phyloP scores from a whole-genome alignment of 345 rosid genomes.

The Syzygium oleosum region DNA sequence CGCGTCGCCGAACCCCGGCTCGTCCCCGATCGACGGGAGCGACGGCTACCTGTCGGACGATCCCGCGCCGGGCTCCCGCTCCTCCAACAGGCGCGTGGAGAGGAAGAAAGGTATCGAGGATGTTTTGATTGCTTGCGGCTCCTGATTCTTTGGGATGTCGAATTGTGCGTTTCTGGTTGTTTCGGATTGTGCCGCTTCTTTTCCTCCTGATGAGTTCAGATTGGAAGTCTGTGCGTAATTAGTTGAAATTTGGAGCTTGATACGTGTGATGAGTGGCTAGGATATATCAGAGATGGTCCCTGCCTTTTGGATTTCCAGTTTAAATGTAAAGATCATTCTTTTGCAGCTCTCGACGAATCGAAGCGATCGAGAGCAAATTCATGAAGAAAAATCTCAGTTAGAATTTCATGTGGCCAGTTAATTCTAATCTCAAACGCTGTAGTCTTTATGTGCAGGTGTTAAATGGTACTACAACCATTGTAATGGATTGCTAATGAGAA shows the following conservation, averaged over 20 bases:
- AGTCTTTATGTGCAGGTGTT: background rate
- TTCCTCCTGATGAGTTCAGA: background rate
- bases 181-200: background rate
- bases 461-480: background rate
- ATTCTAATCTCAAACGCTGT: background rate
- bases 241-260: background rate
- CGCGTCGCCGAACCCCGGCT: constrained; percentile 60
- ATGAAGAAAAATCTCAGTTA: background rate
- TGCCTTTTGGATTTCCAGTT: background rate
- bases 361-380: background rate
- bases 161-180: background rate
- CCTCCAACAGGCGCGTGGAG: constrained; percentile 54
- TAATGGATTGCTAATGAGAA: background rate
- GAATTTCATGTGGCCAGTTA: background rate
- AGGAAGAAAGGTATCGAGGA: constrained; percentile 64
- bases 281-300: background rate
- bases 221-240: background rate
- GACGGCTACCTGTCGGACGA: constrained; percentile 62
- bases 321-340: background rate
- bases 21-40: constrained; percentile 6
- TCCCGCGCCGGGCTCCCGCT: constrained; percentile 44
- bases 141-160: background rate
- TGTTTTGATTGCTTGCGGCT: background rate
- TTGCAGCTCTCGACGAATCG: background rate
- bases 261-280: background rate